Evolutionary conservation across 306 rosid species (phyloP), one percentile per base, ranked within the genome.

Genomic region (Dryas octopetala): DNA sequence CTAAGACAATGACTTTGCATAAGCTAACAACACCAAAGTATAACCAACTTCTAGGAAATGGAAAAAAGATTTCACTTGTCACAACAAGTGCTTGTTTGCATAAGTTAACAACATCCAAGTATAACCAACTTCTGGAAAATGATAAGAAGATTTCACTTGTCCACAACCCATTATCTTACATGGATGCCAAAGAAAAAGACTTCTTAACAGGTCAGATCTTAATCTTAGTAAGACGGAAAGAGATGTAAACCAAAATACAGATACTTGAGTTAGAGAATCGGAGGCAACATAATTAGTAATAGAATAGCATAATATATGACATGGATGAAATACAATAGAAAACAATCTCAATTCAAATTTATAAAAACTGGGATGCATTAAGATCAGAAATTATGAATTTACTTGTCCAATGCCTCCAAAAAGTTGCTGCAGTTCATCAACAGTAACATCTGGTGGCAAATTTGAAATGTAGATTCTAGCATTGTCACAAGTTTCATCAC

Each of bases 351-450:
- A 79, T 14, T 47, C 6, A 70, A 68, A 51, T 44, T 44, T 40
- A 17, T 5, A 46, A 38, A 70, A 50, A 8, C 66, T 66, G 44
- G 7, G 26, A 69, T 12, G 67, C 71, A 71, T 60, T 40, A 41
- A 79, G 80, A 17, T 51, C 49, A 69, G 53, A 78, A 67, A 77
- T 78, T 61, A 62, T 70, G 81, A 76, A 81, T 71, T 86, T 92
- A 96, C 99, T 84, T 90, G 97, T 81, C 99, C 99, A 90, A 96
- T 96, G 88, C 99, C 98, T 68, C 99, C 97, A 88, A 96, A 96
- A 70, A 96, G 97, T 4, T 88, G 87, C 84, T 86, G 86, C 82
- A 96, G 82, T 86, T 96, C 99, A 4, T 96, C 99, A 67, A 23
- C 77, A 2, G 97, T 90, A 84, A 96, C 97, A 82, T 96, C 99